A percentile compares a stretch with the other conserved stretches of the same genome.
These are phyloP conservation scores for Kodamaea kakaduensis DNA, from an alignment of 805 yeast genomes.

Conservation along the genomic window DNA sequence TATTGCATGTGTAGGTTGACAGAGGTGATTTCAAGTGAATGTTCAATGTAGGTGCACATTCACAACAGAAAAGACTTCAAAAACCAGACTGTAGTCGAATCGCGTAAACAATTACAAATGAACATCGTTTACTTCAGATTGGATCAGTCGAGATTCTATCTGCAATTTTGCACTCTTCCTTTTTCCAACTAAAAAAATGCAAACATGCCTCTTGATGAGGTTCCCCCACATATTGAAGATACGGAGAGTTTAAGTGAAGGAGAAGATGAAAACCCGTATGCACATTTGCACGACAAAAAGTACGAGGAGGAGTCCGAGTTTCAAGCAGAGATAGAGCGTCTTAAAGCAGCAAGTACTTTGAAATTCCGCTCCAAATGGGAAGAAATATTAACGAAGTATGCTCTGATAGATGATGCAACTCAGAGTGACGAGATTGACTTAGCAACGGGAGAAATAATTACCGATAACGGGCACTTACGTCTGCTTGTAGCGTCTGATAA, in stretches of 20 bases:
- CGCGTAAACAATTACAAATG: no score
- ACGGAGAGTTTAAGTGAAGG: conserved; percentile 8
- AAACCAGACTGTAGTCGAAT: no score
- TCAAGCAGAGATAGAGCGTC: conserved; percentile 21
- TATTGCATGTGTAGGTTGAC: neutral
- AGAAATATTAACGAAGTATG: conserved; percentile 49
- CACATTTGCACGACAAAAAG: conserved; percentile 5
- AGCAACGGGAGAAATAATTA: conserved; percentile 56
- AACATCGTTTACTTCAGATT: no score
- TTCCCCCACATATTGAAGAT: conserved; percentile 3
- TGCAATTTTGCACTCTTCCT: neutral
- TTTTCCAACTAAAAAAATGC: neutral
- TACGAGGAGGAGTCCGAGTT: conserved; percentile 16
- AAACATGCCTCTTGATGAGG: conserved; percentile 1
- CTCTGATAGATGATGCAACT: conserved; percentile 41
- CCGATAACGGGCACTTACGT: conserved; percentile 66
- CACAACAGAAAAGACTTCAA: no score
- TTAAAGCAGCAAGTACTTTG: conserved; percentile 27
- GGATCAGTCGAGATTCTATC: no score
- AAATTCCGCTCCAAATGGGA: conserved; percentile 42
- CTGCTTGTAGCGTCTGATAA: conserved; percentile 28
- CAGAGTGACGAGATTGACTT: conserved; percentile 68
- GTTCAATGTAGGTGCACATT: neutral
- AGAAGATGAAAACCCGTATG: conserved; percentile 6
- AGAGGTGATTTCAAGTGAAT: neutral